Evolutionary conservation across 176 grass and related monocot species (phyloP).

Genomic region (Pontederia crassipes): DNA sequence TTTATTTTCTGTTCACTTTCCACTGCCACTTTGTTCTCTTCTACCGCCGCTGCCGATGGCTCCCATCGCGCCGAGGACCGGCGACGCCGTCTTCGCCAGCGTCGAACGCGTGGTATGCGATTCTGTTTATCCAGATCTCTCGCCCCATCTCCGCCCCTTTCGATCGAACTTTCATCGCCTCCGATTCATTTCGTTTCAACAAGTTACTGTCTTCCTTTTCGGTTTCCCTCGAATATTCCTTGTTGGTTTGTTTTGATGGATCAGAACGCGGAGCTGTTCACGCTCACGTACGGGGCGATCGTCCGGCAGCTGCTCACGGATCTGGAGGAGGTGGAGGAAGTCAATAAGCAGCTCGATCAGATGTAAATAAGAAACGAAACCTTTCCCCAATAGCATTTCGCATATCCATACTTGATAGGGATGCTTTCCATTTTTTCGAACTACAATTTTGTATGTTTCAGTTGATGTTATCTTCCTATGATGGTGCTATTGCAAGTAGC

Average conservation of each 20-base stretch:
- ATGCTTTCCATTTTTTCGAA: too few species aligned
- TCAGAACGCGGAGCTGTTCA: slow-evolving; percentile 96
- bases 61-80: slow-evolving; percentile 53
- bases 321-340: slow-evolving; percentile 99
- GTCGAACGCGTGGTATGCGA: slow-evolving; percentile 87
- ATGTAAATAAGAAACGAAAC: slow-evolving; percentile 31
- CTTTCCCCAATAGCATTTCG: too few species aligned
- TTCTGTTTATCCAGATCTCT: background rate
- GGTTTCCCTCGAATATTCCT: background rate
- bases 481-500: too few species aligned
- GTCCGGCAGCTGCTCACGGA: slow-evolving; percentile 95
- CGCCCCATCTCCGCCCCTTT: too few species aligned
- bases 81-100: slow-evolving; percentile 88
- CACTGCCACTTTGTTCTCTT: too few species aligned
- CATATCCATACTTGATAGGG: too few species aligned
- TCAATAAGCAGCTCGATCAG: slow-evolving; percentile 99
- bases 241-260: background rate
- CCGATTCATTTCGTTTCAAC: background rate
- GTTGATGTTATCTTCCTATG: too few species aligned
- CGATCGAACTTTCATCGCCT: background rate
- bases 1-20: too few species aligned
- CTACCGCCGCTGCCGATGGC: slow-evolving; percentile 20
- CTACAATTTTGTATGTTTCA: too few species aligned
- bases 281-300: slow-evolving; percentile 89
- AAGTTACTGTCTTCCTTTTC: slow-evolving; percentile 5